Percentiles rank a stretch among this genome's conserved stretches.
Evolutionary conservation across 2,329 filamentous ascomycete genomes (phyloP).

Genomic region (Aspergillus pseudotamarii): DNA sequence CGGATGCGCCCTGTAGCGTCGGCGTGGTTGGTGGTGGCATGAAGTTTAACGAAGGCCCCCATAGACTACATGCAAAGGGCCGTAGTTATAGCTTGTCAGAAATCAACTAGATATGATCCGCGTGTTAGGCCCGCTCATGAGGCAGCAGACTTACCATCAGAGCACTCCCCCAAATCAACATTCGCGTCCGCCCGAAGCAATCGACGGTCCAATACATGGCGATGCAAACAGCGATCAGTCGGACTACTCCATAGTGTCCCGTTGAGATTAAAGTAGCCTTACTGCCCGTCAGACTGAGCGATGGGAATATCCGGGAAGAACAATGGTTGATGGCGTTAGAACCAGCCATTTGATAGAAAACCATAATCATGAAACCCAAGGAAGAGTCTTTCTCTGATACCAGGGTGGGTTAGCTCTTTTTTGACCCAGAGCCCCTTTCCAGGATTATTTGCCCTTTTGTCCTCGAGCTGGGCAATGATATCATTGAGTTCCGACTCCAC

Average conservation of each 20-base stretch:
- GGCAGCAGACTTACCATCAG: background rate
- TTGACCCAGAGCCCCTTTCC: background rate
- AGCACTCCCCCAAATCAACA: constrained; percentile 55
- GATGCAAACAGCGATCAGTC: constrained; percentile 67
- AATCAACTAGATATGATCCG: background rate
- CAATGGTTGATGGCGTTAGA: constrained; percentile 66
- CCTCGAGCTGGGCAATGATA: constrained; percentile 5
- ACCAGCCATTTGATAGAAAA: constrained; percentile 27
- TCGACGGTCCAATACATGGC: constrained; percentile 37
- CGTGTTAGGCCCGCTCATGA: too few relatives aligned
- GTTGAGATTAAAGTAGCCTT: constrained; percentile 68
- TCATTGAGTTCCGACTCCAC: constrained; percentile 37
- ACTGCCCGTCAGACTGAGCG: constrained; percentile 59
- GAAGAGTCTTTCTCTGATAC: background rate
- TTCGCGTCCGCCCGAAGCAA: constrained; percentile 48
- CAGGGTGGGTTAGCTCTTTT: background rate
- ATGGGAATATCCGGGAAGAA: constrained; percentile 45
- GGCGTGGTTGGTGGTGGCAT: background rate
- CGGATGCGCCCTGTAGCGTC: background rate
- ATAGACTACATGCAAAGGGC: constrained; percentile 61
- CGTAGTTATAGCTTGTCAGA: background rate
- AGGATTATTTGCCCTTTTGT: background rate
- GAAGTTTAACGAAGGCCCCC: constrained; percentile 43
- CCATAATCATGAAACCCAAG: constrained; percentile 13
- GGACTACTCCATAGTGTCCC: constrained; percentile 42